These are phyloP conservation scores for Meredithiella fracta DNA, from an alignment of 2,329 filamentous ascomycete species.

Conservation along the genomic window DNA sequence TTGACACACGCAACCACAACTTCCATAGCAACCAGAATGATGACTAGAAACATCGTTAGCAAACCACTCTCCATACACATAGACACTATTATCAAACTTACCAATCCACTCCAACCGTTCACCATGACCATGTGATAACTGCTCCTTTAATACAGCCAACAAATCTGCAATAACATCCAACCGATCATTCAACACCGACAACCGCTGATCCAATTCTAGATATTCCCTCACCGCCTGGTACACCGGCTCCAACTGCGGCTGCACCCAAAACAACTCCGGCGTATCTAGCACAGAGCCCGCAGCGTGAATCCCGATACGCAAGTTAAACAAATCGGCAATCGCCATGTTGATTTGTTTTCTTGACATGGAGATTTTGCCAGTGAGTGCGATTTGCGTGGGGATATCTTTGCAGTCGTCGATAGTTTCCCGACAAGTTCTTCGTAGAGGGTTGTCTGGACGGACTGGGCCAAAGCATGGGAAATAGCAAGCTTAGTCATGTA, in stretches of 20 bases:
- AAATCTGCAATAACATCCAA: conserved; percentile 79
- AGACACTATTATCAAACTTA: conserved; percentile 26
- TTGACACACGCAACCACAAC: conserved; percentile 87
- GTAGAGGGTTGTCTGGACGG: conserved; percentile 93
- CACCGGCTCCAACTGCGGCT: conserved; percentile 88
- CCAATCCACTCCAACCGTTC: conserved; percentile 83
- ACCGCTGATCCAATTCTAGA: conserved; percentile 93
- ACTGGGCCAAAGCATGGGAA: conserved; percentile 86
- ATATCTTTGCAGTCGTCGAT: conserved; percentile 89
- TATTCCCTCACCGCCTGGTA: conserved; percentile 93
- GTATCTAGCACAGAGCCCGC: conserved; percentile 94
- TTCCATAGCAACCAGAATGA: conserved; percentile 87
- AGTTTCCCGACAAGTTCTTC: conserved; percentile 90
- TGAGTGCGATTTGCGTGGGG: conserved; percentile 78
- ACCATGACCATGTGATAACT: conserved; percentile 82
- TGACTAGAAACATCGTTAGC: conserved; percentile 44
- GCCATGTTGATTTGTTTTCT: conserved; percentile 96
- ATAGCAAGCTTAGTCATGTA: conserved; percentile 98
- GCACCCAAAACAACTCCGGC: conserved; percentile 95
- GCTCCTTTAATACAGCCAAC: conserved; percentile 84
- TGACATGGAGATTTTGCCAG: conserved; percentile 78
- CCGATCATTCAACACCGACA: conserved; percentile 73
- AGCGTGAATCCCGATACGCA: conserved; percentile 94
- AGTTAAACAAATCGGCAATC: conserved; percentile 93
- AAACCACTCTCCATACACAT: neutral